Evolutionary conservation across 2,329 filamentous ascomycete genomes (phyloP), one percentile per base, ranked within the genome.

Genomic region (Cladosporium sp.): DNA sequence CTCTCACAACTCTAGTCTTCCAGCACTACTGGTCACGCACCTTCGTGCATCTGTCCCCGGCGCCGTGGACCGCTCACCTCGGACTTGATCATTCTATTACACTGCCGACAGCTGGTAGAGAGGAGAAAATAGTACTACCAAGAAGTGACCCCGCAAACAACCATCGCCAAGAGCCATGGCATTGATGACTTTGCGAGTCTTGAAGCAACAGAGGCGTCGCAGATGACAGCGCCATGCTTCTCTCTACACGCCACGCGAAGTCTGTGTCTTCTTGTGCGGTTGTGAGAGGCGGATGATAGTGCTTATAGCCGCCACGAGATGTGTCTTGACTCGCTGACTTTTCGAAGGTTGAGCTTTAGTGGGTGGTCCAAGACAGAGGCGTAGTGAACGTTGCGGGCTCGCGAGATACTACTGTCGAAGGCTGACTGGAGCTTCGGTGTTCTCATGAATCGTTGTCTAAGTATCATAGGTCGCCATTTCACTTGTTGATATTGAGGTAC

Each of bases 131-230:
- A 39, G 25, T 49, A 49, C 42, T 4, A 39, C 54, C 54, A 56
- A 56, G 54, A 56, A 20, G 3, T 8, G 36, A 49, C 54, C 54
- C 54, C 54, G 54, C 54, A 56, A 56, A 56, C 42, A 56, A 56
- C 30, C 54, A 36, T 49, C 54, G 54, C 54, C 54, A 56, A 56
- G 54, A 56, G 54, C 54, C 54, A 56, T 56, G 54, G 54, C 54
- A 20, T 49, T 34, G 42, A 49, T 28, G 28, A 22, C 20, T 36
- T 39, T 19, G 22, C n/a, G 51, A 34, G 38, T 55, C 51, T 55
- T 55, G 51, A 43, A 43, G 39, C 22, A 20, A 5, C 25, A 50
- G 47, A 50, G 47, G 37, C 20, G 50, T 42, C 38, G 20, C 43
- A 30, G 9, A 40, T 54, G 37, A 54, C 51, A 54, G 51, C 51